phyloP scores from a whole-genome alignment of 23 red algal species.

The Agarophyton chilense region DNA sequence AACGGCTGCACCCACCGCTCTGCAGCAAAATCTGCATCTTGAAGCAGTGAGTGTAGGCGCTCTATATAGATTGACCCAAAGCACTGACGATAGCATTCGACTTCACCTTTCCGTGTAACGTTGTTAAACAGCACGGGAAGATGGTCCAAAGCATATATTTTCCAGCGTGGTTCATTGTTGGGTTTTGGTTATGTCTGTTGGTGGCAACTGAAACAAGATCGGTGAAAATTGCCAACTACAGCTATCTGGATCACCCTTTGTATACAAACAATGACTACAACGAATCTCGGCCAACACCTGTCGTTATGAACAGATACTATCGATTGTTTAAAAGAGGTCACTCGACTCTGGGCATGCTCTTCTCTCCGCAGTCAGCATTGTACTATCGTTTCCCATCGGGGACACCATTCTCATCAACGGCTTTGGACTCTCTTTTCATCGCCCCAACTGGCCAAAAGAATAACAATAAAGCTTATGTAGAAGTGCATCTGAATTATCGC shows the following conservation, averaged over 20 bases:
- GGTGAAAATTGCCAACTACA: constrained; percentile 31
- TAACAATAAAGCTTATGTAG: constrained; percentile 4
- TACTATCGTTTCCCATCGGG: constrained; percentile 10
- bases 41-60: background rate
- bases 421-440: constrained; percentile 9
- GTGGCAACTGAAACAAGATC: background rate
- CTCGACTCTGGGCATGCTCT: background rate
- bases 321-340: background rate
- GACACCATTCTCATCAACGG: background rate
- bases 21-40: background rate
- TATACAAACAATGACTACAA: constrained; percentile 6
- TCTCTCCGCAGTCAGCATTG: background rate
- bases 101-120: too few relatives aligned
- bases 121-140: too few relatives aligned
- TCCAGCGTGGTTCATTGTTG: background rate
- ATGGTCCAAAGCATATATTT: background rate
- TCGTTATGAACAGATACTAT: constrained; percentile 48
- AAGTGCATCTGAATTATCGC: constrained; percentile 35
- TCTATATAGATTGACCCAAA: background rate
- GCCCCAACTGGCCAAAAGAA: background rate
- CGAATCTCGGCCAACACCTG: constrained; percentile 20
- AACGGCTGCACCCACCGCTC: background rate
- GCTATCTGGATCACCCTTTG: constrained; percentile 32
- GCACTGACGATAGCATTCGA: background rate
- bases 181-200: background rate